Evolutionary conservation across 352 stramenopile genomes (phyloP).

Genomic region (Globisporangium paddicum): DNA sequence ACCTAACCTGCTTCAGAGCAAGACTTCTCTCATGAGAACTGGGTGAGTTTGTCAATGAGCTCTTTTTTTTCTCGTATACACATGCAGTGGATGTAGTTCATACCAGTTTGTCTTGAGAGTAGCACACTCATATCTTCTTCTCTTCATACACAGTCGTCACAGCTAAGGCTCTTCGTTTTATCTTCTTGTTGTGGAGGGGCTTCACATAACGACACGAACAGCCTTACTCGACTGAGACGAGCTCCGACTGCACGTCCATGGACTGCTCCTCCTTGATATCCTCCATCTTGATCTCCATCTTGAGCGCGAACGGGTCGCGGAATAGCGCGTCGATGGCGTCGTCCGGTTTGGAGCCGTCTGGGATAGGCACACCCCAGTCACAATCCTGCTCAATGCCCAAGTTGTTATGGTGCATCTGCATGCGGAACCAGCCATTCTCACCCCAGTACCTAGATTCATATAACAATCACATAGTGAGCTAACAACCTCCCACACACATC

Average conservation of each 20-base stretch:
- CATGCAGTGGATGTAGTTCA: no score
- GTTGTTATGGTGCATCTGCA: constrained; percentile 90
- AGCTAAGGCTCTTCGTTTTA: neutral
- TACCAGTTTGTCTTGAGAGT: no score
- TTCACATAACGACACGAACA: neutral
- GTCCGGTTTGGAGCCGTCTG: constrained; percentile 66
- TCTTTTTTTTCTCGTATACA: neutral
- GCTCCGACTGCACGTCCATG: constrained; percentile 25
- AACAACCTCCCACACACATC: neutral
- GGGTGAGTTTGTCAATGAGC: no score
- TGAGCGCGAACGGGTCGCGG: constrained; percentile 2
- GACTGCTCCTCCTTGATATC: constrained; percentile 12
- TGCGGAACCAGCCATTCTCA: constrained; percentile 91
- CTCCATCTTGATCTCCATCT: constrained; percentile 10
- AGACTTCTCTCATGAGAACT: no score
- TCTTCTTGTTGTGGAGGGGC: neutral
- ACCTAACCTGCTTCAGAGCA: no score
- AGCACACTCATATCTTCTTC: neutral
- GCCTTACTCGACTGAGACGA: constrained; percentile 32
- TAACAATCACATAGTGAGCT: neutral
- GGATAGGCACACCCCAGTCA: constrained; percentile 85
- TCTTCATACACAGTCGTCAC: neutral
- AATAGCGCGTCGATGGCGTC: constrained; percentile 4
- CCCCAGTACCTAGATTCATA: constrained; percentile 67
- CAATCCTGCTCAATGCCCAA: constrained; percentile 86